A percentile compares a stretch with the other conserved stretches of the same genome.
Evolutionary conservation across 495 filamentous ascomycete species (phyloP).

Genomic region (Penicillium waksmanii): DNA sequence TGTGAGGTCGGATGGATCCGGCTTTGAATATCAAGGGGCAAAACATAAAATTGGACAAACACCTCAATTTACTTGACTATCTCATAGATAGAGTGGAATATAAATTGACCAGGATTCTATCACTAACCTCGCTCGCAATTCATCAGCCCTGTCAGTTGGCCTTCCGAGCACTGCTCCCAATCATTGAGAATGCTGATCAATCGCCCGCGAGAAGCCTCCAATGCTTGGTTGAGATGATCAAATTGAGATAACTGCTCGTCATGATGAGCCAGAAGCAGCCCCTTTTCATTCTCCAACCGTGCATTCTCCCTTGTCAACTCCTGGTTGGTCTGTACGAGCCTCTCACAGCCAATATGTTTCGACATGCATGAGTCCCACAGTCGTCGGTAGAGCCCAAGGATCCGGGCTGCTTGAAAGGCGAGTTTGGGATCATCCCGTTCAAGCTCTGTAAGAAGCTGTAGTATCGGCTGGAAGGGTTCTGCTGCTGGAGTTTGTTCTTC

Average conservation of each 20-base stretch:
- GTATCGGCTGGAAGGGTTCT: conserved; percentile 7
- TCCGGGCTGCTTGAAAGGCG: conserved; percentile 11
- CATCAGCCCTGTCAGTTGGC: too few relatives aligned
- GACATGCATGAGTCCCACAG: conserved; percentile 14
- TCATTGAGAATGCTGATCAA: too few relatives aligned
- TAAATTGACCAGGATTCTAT: not conserved
- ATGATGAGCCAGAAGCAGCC: not conserved
- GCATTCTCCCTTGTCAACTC: not conserved
- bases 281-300: not conserved
- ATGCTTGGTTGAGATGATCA: not conserved
- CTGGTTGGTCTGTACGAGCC: not conserved
- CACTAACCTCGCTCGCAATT: too few relatives aligned
- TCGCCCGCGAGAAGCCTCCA: not conserved
- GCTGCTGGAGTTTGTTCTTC: not conserved
- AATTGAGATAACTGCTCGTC: not conserved
- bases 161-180: too few relatives aligned
- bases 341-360: not conserved
- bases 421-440: conserved; percentile 18
- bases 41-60: not conserved
- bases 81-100: too few relatives aligned
- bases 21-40: too few relatives aligned
- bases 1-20: too few relatives aligned
- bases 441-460: conserved; percentile 7
- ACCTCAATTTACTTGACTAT: not conserved
- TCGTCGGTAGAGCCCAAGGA: conserved; percentile 11